Base-by-base conservation (phyloP, 2,329 filamentous ascomycete genomes). In the Trichoderma cornu-damae region DNA sequence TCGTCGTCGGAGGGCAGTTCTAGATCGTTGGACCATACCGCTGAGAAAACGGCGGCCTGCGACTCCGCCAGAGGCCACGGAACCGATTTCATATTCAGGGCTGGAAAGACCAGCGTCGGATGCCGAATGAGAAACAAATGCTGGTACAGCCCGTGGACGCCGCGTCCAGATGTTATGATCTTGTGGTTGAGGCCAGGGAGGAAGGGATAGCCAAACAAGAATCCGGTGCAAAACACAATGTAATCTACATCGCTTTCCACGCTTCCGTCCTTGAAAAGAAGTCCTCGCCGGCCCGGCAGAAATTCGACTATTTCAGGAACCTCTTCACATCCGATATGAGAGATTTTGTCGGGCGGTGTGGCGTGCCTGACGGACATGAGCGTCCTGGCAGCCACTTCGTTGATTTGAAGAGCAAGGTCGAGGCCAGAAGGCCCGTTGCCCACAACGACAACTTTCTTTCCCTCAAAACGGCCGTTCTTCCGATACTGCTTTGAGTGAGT, bases 181-280 rank as follows among this genome's bases (percentile, higher is more conserved):
- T 82, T 76, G 8, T 69, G 71, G 12, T 73, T 65, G 4, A 81
- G 62, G 2, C 72, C 16, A 11, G 69, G 68, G 4, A 87, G 69
- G 66, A 96, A 96, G 0, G 91, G 90, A 58, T 88, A 88, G 4
- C 86, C 85, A 72, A 89, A 96, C 57, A 96, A 82, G 66, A 95
- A 97, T 0, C 93, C 93, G 0, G 93, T 96, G 69, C 89, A 92
- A 71, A 93, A 96, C 26, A 97, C 69, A 5, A 96, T 75, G 1
- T 83, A 81, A 66, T 96, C 92, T 57, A 97, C 72, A 32, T 85
- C 75, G 3, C 73, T 73, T 66, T 90, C 88, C 8, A 86, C 67
- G 0, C 76, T 77, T 2, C 87, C 87, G 65, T 90, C 79, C 38
- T 78, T 76, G 61, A 95, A 89, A 30, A 79, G 76, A 2, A 94